These are phyloP conservation scores for Grosmannia clavigera DNA, from an alignment of 2,329 filamentous ascomycete species.

Conservation along the genomic window DNA sequence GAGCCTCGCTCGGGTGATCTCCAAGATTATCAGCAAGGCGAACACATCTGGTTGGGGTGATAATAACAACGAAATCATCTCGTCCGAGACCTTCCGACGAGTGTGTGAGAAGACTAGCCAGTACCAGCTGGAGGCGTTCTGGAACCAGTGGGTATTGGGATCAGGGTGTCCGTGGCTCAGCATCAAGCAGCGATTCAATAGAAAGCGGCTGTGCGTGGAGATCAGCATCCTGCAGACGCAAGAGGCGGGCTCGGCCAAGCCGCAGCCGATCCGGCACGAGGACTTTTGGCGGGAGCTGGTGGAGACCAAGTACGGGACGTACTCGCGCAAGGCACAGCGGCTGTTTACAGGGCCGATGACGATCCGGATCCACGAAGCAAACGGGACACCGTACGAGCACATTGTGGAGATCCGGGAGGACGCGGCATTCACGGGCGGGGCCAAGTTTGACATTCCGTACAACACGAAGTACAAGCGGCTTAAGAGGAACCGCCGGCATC, in stretches of 20 bases:
- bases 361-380: constrained; percentile 92
- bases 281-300: constrained; percentile 78
- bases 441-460: constrained; percentile 88
- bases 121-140: constrained; percentile 70
- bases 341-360: constrained; percentile 92
- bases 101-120: constrained; percentile 82
- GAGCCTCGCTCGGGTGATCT: constrained; percentile 63
- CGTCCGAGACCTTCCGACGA: constrained; percentile 63
- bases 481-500: constrained; percentile 74
- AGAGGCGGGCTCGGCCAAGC: constrained; percentile 38
- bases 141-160: constrained; percentile 82
- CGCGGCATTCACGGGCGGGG: constrained; percentile 41
- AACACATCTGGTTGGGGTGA: constrained; percentile 34
- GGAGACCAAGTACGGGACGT: constrained; percentile 60
- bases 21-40: constrained; percentile 72
- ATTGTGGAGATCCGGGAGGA: constrained; percentile 91
- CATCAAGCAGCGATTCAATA: constrained; percentile 86
- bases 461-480: constrained; percentile 98
- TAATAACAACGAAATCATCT: constrained; percentile 59
- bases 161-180: constrained; percentile 82
- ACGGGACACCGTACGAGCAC: constrained; percentile 95
- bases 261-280: constrained; percentile 48
- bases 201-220: constrained; percentile 91
- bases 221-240: constrained; percentile 76
- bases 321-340: constrained; percentile 44